Conservation (phyloP, 495 filamentous ascomycete species). For the Hypoxylon fuscum region DNA sequence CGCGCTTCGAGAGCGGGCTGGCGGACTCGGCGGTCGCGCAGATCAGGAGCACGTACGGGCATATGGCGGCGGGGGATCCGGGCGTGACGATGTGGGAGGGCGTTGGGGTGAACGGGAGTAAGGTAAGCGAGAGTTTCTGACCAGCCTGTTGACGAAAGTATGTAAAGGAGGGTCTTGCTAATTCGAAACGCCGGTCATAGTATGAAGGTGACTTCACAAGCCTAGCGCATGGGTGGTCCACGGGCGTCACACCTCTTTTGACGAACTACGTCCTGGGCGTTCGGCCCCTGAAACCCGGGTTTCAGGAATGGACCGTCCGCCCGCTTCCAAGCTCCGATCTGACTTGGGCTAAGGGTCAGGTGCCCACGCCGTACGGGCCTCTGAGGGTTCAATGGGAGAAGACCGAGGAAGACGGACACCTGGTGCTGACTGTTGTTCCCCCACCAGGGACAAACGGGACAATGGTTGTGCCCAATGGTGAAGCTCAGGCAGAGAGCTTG, state of each 20-base stretch:
- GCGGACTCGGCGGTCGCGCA: constrained; percentile 50
- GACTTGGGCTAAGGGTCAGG: constrained; percentile 52
- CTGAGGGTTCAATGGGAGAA: constrained; percentile 50
- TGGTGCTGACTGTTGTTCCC: constrained; percentile 32
- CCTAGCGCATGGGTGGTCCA: constrained; percentile 54
- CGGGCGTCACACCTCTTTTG: constrained; percentile 49
- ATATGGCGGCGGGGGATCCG: constrained; percentile 57
- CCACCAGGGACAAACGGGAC: constrained; percentile 38
- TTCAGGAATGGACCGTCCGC: constrained; percentile 46
- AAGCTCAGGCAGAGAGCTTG: constrained; percentile 21
- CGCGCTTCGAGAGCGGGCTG: constrained; percentile 49
- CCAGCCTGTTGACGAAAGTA: not conserved
- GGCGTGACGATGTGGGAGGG: constrained; percentile 53
- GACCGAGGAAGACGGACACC: constrained; percentile 25
- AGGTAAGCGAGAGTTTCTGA: constrained; percentile 31
- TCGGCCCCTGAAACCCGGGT: constrained; percentile 50
- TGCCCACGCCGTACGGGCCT: constrained; percentile 50
- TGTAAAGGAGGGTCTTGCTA: not conserved
- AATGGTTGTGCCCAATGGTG: constrained; percentile 25
- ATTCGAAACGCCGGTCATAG: constrained; percentile 26
- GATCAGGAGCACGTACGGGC: constrained; percentile 54
- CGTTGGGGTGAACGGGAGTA: constrained; percentile 47
- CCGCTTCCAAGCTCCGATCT: constrained; percentile 45
- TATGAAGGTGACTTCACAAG: constrained; percentile 52
- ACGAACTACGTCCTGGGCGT: constrained; percentile 55